phyloP scores from a whole-genome alignment of 148 eudicot species.

The Rhododendron molle region DNA sequence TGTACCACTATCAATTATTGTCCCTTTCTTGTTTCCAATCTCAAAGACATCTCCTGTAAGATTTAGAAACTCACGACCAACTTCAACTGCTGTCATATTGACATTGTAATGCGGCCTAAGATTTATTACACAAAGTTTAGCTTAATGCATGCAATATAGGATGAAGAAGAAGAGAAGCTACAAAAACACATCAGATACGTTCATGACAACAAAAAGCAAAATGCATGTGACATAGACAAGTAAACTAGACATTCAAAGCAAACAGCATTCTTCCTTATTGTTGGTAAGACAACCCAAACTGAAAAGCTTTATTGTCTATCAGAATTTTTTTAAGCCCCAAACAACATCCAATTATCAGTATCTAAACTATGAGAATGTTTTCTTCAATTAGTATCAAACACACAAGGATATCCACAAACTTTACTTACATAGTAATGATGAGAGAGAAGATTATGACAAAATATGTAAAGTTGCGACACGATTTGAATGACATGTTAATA shows the following conservation, averaged over 20 bases:
- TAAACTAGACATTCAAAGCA: not conserved
- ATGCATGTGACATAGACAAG: not conserved
- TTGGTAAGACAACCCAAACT: not conserved
- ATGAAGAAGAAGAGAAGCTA: not conserved
- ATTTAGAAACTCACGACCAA: conserved; percentile 53
- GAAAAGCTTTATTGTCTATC: not conserved
- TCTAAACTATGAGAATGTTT: not conserved
- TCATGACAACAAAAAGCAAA: conserved; percentile 1
- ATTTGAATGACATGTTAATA: not conserved
- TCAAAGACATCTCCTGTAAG: conserved; percentile 49
- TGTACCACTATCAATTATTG: conserved; percentile 86
- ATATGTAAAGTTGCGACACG: not conserved
- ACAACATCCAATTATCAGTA: not conserved
- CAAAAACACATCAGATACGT: not conserved
- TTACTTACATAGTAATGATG: not conserved
- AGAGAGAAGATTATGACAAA: not conserved
- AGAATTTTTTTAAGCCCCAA: not conserved
- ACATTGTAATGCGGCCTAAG: conserved; percentile 87
- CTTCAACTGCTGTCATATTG: conserved; percentile 87
- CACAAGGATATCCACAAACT: not conserved
- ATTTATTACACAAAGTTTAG: conserved; percentile 12
- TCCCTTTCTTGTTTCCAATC: conserved; percentile 62
- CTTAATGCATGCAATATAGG: conserved; percentile 1
- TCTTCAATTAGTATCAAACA: not conserved
- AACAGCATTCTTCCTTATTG: not conserved